A percentile compares a stretch with the other conserved stretches of the same genome.
phyloP scores from a whole-genome alignment of 768 basidiomycete genomes.

The Lactarius indigo region DNA sequence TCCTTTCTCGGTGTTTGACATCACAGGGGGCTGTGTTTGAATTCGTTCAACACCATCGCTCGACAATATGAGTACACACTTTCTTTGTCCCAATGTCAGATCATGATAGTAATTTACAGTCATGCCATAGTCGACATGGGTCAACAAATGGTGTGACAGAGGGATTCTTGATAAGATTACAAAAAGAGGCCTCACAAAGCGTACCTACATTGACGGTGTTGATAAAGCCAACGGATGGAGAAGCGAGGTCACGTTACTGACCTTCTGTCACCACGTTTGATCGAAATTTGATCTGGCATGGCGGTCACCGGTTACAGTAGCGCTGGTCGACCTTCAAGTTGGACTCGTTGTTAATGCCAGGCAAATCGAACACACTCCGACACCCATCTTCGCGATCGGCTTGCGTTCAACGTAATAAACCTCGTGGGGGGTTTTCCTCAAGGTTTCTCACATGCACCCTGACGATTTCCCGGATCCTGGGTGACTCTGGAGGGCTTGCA shows the following conservation, averaged over 20 bases:
- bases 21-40: background rate
- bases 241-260: too few species aligned
- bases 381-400: background rate
- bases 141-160: too few species aligned
- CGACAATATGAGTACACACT: background rate
- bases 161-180: too few species aligned
- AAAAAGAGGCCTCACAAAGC: too few species aligned
- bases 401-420: background rate
- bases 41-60: background rate
- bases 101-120: background rate
- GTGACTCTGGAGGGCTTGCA: background rate
- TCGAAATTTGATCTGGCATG: too few species aligned
- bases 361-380: background rate
- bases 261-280: too few species aligned
- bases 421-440: background rate
- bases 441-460: background rate
- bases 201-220: too few species aligned
- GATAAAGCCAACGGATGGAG: too few species aligned
- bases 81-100: background rate
- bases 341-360: too few species aligned
- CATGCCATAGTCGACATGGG: background rate
- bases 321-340: too few species aligned
- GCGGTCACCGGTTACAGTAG: too few species aligned
- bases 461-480: background rate
- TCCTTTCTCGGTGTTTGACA: background rate